Percentiles rank a stretch among this genome's conserved stretches.
Evolutionary conservation across 495 filamentous ascomycete species (phyloP).

Genomic region (Xylaria flabelliformis): DNA sequence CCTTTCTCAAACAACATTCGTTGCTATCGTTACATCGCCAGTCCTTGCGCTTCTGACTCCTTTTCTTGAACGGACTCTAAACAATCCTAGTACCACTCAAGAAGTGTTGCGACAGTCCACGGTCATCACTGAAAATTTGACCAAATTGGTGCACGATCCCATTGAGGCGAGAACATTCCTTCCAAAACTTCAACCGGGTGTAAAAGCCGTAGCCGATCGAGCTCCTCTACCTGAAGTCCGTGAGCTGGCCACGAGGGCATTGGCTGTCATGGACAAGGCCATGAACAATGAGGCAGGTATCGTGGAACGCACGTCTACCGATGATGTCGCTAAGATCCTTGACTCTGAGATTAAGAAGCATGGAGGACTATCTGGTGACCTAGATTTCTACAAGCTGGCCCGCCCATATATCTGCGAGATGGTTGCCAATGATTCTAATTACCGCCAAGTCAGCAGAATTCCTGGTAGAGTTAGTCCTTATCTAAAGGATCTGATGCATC

Average conservation of each 20-base stretch:
- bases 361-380: constrained; percentile 65
- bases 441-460: constrained; percentile 78
- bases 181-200: constrained; percentile 92
- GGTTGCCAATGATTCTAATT: constrained; percentile 88
- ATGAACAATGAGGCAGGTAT: constrained; percentile 77
- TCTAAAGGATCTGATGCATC: constrained; percentile 70
- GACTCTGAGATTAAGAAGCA: constrained; percentile 75
- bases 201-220: constrained; percentile 84
- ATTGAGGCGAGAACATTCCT: constrained; percentile 95
- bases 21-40: constrained; percentile 95
- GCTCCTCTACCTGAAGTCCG: constrained; percentile 95
- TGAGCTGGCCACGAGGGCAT: constrained; percentile 81
- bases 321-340: constrained; percentile 78
- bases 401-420: constrained; percentile 82
- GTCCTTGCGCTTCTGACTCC: constrained; percentile 97
- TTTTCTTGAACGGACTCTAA: constrained; percentile 89
- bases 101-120: constrained; percentile 95
- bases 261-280: constrained; percentile 90
- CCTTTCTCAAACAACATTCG: constrained; percentile 97
- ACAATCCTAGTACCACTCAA: constrained; percentile 86
- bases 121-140: constrained; percentile 98
- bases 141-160: constrained; percentile 97
- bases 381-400: constrained; percentile 69
- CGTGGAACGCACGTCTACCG: constrained; percentile 70
- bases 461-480: constrained; percentile 71